These are phyloP conservation scores for Diaporthe citriasiana DNA, from an alignment of 2,329 filamentous ascomycete genomes.

Conservation along the genomic window DNA sequence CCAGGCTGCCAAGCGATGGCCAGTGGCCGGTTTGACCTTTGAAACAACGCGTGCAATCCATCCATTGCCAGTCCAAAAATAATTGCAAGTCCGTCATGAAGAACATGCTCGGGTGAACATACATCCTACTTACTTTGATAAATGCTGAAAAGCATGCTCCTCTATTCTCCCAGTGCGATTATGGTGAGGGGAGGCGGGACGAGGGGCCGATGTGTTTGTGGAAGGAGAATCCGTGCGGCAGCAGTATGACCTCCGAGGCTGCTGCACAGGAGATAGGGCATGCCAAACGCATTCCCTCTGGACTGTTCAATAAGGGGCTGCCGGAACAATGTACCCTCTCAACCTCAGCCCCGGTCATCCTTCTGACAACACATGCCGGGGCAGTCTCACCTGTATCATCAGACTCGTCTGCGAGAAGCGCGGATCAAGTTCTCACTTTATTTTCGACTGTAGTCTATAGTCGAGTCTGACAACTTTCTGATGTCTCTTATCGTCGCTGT, in stretches of 20 bases:
- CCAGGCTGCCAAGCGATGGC: constrained; percentile 38
- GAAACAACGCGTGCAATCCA: constrained; percentile 37
- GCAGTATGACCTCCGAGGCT: constrained; percentile 4
- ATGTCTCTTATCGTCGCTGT: not conserved
- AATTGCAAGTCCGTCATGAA: constrained; percentile 1
- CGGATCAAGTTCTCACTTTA: not conserved
- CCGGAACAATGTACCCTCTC: constrained; percentile 2
- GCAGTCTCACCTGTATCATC: constrained; percentile 15
- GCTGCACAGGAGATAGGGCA: not conserved
- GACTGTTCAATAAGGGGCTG: constrained; percentile 12
- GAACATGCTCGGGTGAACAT: not conserved
- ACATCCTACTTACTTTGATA: not conserved
- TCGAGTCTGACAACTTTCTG: not conserved
- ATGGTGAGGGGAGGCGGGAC: not conserved
- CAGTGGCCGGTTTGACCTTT: constrained; percentile 39
- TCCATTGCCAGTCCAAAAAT: constrained; percentile 30
- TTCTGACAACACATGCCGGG: constrained; percentile 6
- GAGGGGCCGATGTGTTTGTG: constrained; percentile 6
- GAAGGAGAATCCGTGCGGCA: constrained; percentile 30
- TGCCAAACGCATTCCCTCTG: constrained; percentile 18
- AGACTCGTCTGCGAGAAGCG: not conserved
- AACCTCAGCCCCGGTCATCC: constrained; percentile 15
- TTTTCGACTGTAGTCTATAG: not conserved
- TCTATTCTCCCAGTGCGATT: not conserved
- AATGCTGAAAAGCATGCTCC: not conserved